A percentile compares a stretch with the other conserved stretches of the same genome.
Evolutionary conservation across 176 grass and related monocot species (phyloP).

Genomic region (Oryza australiensis): DNA sequence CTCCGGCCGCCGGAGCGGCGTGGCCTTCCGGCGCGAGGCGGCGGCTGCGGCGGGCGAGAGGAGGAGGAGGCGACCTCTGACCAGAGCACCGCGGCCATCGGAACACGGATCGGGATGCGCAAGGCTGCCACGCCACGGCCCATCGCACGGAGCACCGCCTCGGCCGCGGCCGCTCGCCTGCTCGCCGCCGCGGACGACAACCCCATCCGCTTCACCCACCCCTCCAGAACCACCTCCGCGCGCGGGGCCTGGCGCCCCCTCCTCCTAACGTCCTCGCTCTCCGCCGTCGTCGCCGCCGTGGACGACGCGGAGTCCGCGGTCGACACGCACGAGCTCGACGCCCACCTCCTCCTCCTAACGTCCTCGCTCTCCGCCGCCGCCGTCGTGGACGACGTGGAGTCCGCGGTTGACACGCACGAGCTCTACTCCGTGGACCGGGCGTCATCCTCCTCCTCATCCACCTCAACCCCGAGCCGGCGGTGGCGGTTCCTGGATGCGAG

Average conservation of each 20-base stretch:
- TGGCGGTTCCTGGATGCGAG: slow-evolving; percentile 74
- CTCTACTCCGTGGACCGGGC: not conserved
- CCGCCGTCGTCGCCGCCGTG: not conserved
- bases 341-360: too few relatives aligned
- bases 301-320: slow-evolving; percentile 41
- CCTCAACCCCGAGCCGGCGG: slow-evolving; percentile 21
- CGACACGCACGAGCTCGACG: slow-evolving; percentile 53
- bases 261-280: not conserved
- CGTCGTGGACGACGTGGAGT: too few relatives aligned
- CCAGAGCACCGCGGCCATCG: slow-evolving; percentile 60
- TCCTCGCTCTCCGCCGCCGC: too few relatives aligned
- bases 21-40: not conserved
- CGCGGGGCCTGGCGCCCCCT: not conserved
- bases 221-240: slow-evolving; percentile 40
- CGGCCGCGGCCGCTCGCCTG: slow-evolving; percentile 8
- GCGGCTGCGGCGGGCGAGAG: too few relatives aligned
- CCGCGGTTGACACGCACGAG: too few relatives aligned
- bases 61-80: not conserved
- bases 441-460: not conserved
- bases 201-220: slow-evolving; percentile 45
- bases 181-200: not conserved
- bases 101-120: slow-evolving; percentile 40
- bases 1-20: slow-evolving; percentile 42
- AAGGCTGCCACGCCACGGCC: slow-evolving; percentile 23
- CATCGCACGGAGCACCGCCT: slow-evolving; percentile 10